These are phyloP conservation scores for Marasmius fiardii DNA, from an alignment of 1,284 basidiomycete genomes.

Conservation along the genomic window DNA sequence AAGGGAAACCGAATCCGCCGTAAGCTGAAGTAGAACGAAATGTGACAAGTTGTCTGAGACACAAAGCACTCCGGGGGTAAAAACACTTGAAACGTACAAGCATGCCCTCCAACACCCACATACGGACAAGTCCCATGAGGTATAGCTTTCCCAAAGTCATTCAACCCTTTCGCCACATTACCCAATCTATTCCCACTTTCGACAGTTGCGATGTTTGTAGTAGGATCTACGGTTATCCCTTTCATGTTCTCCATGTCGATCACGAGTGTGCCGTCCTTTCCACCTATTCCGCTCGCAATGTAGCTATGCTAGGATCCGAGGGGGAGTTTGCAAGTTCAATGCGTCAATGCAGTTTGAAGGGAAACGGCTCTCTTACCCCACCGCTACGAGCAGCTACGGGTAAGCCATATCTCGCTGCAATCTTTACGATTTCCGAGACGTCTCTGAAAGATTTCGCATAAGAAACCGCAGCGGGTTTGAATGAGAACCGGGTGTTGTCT, in stretches of 20 bases:
- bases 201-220: conserved; percentile 13
- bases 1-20: conserved; percentile 28
- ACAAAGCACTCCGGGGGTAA: too few relatives aligned
- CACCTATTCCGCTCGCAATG: conserved; percentile 24
- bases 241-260: conserved; percentile 19
- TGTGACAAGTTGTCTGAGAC: too few relatives aligned
- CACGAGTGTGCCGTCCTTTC: conserved; percentile 23
- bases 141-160: conserved; percentile 23
- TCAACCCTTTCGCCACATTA: conserved; percentile 23
- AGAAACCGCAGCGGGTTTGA: not conserved
- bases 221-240: conserved; percentile 16
- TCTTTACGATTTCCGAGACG: not conserved
- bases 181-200: conserved; percentile 24
- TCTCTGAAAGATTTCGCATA: not conserved
- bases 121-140: conserved; percentile 28
- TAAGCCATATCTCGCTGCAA: not conserved
- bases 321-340: conserved; percentile 18
- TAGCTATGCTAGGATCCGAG: conserved; percentile 16
- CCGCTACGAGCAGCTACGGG: not conserved
- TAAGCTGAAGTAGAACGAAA: conserved; percentile 17
- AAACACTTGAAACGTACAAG: conserved; percentile 5
- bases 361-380: not conserved
- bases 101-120: conserved; percentile 25
- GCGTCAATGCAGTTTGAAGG: conserved; percentile 2
- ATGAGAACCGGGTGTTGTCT: not conserved